Conservation (phyloP, 768 basidiomycete genomes). For the Gloeophyllum trabeum region DNA sequence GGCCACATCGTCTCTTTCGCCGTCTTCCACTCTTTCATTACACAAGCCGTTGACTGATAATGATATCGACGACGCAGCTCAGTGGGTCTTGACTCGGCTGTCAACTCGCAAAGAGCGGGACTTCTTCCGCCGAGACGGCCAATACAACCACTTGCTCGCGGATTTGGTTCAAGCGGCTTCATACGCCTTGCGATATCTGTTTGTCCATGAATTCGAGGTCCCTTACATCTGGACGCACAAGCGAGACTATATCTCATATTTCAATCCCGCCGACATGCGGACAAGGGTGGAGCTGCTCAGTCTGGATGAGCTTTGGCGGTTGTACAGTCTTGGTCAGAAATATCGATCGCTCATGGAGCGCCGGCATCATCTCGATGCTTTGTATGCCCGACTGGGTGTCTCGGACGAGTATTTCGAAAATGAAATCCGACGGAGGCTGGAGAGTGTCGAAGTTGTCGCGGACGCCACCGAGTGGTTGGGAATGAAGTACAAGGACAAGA, state of each 20-base stretch:
- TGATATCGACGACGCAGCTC: conserved; percentile 71
- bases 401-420: conserved; percentile 69
- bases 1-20: conserved; percentile 72
- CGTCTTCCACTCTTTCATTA: conserved; percentile 44
- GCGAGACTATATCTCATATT: conserved; percentile 80
- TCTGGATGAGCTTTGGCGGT: conserved; percentile 82
- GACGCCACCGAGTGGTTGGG: conserved; percentile 88
- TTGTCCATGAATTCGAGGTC: conserved; percentile 84
- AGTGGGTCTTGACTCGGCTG: conserved; percentile 80
- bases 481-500: conserved; percentile 72
- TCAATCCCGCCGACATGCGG: conserved; percentile 55
- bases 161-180: conserved; percentile 74
- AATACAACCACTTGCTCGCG: conserved; percentile 45
- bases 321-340: conserved; percentile 80
- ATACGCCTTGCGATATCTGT: conserved; percentile 68
- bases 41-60: conserved; percentile 56
- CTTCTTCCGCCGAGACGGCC: conserved; percentile 59
- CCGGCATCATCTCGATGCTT: conserved; percentile 43
- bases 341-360: conserved; percentile 82
- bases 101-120: conserved; percentile 60
- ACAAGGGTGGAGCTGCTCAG: conserved; percentile 61
- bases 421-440: conserved; percentile 53
- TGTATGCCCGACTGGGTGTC: conserved; percentile 59
- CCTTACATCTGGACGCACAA: conserved; percentile 94
- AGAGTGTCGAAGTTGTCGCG: conserved; percentile 80